These are phyloP conservation scores for Sarocladium oryzae DNA, from an alignment of 2,329 filamentous ascomycete species.

Conservation along the genomic window DNA sequence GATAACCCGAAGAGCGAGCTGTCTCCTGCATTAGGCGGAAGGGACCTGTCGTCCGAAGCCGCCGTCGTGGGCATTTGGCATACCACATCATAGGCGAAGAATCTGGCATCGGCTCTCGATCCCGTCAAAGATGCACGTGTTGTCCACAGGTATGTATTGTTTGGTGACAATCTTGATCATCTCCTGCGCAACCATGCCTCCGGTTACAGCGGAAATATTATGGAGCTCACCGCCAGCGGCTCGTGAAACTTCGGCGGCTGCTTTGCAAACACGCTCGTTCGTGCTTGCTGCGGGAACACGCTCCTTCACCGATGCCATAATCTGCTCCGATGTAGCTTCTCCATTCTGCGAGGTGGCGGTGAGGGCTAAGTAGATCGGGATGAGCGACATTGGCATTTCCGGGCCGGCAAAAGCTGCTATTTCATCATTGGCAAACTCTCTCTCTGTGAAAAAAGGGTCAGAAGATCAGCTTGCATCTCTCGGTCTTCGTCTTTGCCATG, in stretches of 20 bases:
- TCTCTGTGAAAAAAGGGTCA: slow-evolving; percentile 31
- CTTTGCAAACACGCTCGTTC: slow-evolving; percentile 44
- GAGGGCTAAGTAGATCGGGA: slow-evolving; percentile 65
- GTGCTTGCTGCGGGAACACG: slow-evolving; percentile 40
- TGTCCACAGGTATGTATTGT: slow-evolving; percentile 66
- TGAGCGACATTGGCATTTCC: slow-evolving; percentile 50
- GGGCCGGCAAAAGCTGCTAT: slow-evolving; percentile 38
- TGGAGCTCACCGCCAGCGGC: slow-evolving; percentile 82
- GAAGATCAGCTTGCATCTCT: background rate
- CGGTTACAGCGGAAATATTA: slow-evolving; percentile 81
- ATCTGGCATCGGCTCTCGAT: slow-evolving; percentile 57
- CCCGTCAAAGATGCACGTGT: slow-evolving; percentile 65
- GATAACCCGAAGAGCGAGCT: background rate
- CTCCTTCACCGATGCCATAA: slow-evolving; percentile 40
- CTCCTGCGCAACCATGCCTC: slow-evolving; percentile 94
- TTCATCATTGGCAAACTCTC: slow-evolving; percentile 49
- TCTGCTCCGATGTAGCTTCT: slow-evolving; percentile 42
- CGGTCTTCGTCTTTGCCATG: background rate
- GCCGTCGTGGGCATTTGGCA: background rate
- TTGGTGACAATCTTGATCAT: slow-evolving; percentile 81
- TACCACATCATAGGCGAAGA: slow-evolving; percentile 37
- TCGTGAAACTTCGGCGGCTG: slow-evolving; percentile 63
- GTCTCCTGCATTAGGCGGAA: background rate
- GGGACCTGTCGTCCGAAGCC: background rate
- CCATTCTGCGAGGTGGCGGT: slow-evolving; percentile 42